phyloP scores from a whole-genome alignment of 345 rosid genomes.

The Brassica nigra region DNA sequence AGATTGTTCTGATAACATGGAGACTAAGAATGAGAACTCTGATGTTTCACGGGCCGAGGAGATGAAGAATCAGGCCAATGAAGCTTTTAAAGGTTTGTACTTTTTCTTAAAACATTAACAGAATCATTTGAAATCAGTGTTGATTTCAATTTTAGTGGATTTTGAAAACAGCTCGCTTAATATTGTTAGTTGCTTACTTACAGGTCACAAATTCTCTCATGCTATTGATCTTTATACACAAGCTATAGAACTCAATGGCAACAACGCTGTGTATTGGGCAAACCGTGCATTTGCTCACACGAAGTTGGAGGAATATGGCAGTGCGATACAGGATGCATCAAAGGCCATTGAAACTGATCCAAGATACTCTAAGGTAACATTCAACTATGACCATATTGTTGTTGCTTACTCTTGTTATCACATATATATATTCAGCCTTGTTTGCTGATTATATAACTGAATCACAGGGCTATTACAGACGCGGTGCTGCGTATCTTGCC shows the following conservation, averaged over 20 bases:
- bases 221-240: conserved; percentile 85
- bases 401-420: conserved; percentile 9
- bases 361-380: conserved; percentile 73
- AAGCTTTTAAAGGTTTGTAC: conserved; percentile 53
- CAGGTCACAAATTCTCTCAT: conserved; percentile 75
- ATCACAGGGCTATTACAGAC: conserved; percentile 86
- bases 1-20: conserved; percentile 26
- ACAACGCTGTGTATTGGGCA: conserved; percentile 95
- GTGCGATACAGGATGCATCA: conserved; percentile 93
- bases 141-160: background rate
- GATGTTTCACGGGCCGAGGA: conserved; percentile 50
- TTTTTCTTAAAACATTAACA: background rate
- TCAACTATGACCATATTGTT: no score
- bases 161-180: conserved; percentile 7
- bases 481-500: conserved; percentile 96
- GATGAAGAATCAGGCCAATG: conserved; percentile 48
- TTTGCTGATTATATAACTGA: conserved; percentile 30
- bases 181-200: conserved; percentile 17
- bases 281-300: conserved; percentile 94
- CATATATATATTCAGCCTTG: background rate
- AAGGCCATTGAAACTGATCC: conserved; percentile 86
- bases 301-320: conserved; percentile 95
- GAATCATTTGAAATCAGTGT: background rate
- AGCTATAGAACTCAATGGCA: conserved; percentile 67
- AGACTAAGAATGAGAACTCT: conserved; percentile 40